Conservation (phyloP, 306 rosid genomes). For the Cicer judaicum region DNA sequence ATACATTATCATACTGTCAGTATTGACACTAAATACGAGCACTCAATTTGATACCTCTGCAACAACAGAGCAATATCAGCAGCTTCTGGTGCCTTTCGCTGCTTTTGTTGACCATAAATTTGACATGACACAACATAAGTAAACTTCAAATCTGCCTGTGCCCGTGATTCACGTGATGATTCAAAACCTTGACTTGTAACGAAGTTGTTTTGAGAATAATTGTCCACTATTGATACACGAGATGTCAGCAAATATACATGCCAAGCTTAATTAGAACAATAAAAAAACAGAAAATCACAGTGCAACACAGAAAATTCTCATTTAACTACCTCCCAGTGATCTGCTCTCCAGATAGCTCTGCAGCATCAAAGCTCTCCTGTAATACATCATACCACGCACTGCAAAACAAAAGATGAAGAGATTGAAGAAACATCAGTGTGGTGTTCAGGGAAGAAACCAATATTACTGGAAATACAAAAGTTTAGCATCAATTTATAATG, state of each 20-base stretch:
- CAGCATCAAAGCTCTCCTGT: constrained; percentile 94
- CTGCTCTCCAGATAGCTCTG: constrained; percentile 88
- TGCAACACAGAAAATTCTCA: constrained; percentile 1
- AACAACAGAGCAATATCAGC: constrained; percentile 90
- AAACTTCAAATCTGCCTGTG: constrained; percentile 94
- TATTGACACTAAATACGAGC: neutral
- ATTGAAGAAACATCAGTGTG: constrained; percentile 9
- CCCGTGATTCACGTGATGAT: constrained; percentile 81
- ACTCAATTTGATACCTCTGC: constrained; percentile 66
- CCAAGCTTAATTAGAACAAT: constrained; percentile 13
- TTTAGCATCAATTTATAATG: constrained; percentile 18
- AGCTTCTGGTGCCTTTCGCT: constrained; percentile 75
- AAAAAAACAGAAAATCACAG: constrained; percentile 23
- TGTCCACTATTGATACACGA: constrained; percentile 55
- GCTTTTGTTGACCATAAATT: constrained; percentile 98
- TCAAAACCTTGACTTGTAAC: constrained; percentile 78
- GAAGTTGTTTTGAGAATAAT: constrained; percentile 61
- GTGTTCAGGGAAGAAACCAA: constrained; percentile 13
- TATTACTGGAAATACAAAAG: constrained; percentile 16
- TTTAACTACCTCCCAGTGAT: constrained; percentile 74
- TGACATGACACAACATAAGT: constrained; percentile 99
- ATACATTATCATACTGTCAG: neutral
- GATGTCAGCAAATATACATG: constrained; percentile 39
- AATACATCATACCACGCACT: constrained; percentile 99
- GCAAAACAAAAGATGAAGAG: constrained; percentile 46